These are phyloP conservation scores for Corynascus novoguineensis DNA, from an alignment of 495 filamentous ascomycete species.

Conservation along the genomic window DNA sequence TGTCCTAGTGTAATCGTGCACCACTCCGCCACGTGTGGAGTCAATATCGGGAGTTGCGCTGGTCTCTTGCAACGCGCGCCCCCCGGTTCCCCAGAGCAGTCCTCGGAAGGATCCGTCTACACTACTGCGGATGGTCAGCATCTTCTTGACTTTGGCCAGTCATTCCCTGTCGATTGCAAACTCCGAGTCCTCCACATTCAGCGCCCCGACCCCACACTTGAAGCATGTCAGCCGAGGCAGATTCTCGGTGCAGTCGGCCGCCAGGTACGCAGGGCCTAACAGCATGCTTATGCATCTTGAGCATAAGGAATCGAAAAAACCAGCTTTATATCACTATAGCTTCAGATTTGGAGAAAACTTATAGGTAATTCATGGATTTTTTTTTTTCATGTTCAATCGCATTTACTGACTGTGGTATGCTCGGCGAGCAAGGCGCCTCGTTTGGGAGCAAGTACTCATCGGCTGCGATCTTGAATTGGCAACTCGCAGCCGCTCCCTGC, in stretches of 20 bases:
- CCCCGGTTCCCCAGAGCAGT: too few relatives aligned
- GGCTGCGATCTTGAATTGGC: neutral
- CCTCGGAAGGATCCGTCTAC: too few relatives aligned
- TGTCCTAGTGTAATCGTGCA: too few relatives aligned
- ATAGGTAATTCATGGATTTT: neutral
- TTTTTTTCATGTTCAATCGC: neutral
- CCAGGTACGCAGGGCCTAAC: conserved; percentile 4
- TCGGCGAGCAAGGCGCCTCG: neutral
- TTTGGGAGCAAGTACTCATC: neutral
- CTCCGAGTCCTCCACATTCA: neutral
- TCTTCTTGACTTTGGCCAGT: too few relatives aligned
- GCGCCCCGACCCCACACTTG: conserved; percentile 14
- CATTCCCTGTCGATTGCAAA: conserved; percentile 7
- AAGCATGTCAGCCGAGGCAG: conserved; percentile 19
- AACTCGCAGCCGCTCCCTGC: neutral
- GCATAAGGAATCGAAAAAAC: neutral
- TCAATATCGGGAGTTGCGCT: too few relatives aligned
- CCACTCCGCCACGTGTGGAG: too few relatives aligned
- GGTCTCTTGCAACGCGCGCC: too few relatives aligned
- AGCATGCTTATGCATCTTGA: neutral
- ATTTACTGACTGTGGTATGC: neutral
- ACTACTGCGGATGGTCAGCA: too few relatives aligned
- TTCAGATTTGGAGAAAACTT: neutral
- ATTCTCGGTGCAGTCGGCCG: neutral
- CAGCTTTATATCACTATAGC: neutral